phyloP scores from a whole-genome alignment of 768 basidiomycete species.

The Lactarius sanguifluus region DNA sequence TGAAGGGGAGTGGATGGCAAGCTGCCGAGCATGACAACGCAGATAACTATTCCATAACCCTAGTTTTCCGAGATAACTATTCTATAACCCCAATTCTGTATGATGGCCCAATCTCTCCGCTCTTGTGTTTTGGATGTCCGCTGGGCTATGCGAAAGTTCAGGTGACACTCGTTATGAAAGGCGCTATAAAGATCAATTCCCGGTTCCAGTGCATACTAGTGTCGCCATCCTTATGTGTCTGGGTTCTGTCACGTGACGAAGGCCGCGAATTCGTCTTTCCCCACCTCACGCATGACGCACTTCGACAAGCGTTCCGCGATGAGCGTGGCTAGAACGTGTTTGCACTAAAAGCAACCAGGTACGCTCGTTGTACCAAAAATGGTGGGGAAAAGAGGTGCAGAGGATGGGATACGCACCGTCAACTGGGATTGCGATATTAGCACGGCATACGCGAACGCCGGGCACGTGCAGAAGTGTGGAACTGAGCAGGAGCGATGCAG shows the following conservation, averaged over 20 bases:
- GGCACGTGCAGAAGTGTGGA: conserved; percentile 67
- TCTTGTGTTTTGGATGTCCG: too few relatives aligned
- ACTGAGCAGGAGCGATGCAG: conserved; percentile 43
- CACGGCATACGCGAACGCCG: conserved; percentile 66
- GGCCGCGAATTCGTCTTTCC: conserved; percentile 48
- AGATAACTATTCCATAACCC: too few relatives aligned
- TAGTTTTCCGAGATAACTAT: too few relatives aligned
- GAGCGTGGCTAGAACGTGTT: conserved; percentile 69
- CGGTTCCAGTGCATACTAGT: neutral
- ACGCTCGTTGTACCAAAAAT: neutral
- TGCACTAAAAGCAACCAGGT: conserved; percentile 53
- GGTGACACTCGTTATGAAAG: too few relatives aligned
- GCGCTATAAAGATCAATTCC: too few relatives aligned
- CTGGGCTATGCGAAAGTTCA: too few relatives aligned
- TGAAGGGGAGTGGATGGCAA: too few relatives aligned
- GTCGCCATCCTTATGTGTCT: conserved; percentile 3
- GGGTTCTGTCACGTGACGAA: conserved; percentile 41
- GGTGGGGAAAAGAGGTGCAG: neutral
- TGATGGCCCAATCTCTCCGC: too few relatives aligned
- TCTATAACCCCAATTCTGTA: too few relatives aligned
- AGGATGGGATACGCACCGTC: conserved; percentile 49
- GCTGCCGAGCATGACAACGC: too few relatives aligned
- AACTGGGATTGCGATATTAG: conserved; percentile 57
- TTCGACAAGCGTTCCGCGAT: conserved; percentile 56
- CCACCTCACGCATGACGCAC: conserved; percentile 50